These are phyloP conservation scores for Amanita inopinata DNA, from an alignment of 768 basidiomycete species.

Conservation along the genomic window DNA sequence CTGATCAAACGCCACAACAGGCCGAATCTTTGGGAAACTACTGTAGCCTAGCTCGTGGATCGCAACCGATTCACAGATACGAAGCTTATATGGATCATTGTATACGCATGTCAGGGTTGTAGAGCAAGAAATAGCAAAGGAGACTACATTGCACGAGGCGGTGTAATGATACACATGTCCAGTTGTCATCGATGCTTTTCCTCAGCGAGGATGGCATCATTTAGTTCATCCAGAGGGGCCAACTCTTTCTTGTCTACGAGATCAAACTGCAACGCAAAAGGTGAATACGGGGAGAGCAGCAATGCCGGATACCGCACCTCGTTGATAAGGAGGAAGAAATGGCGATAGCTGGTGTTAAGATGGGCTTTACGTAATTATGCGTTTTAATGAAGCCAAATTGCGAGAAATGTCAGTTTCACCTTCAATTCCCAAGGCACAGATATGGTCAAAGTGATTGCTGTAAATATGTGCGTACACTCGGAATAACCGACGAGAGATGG, in stretches of 20 bases:
- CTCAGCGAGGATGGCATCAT: conserved; percentile 72
- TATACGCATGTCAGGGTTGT: too few relatives aligned
- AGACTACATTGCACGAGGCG: conserved; percentile 8
- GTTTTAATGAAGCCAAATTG: neutral
- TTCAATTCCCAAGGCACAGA: conserved; percentile 96
- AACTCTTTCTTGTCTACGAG: conserved; percentile 96
- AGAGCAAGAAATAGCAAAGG: too few relatives aligned
- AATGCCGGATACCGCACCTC: conserved; percentile 50
- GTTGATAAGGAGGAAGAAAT: conserved; percentile 94
- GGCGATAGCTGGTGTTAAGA: conserved; percentile 95
- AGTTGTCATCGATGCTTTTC: conserved; percentile 31
- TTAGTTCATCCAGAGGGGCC: conserved; percentile 89
- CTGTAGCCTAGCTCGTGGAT: too few relatives aligned
- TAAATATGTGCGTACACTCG: conserved; percentile 98
- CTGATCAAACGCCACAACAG: too few relatives aligned
- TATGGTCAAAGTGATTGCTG: conserved; percentile 98
- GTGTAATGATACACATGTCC: neutral
- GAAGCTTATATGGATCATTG: too few relatives aligned
- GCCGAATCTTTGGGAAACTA: too few relatives aligned
- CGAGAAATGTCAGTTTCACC: conserved; percentile 36
- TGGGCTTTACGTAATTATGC: conserved; percentile 53
- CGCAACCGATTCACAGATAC: too few relatives aligned
- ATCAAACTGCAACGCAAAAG: conserved; percentile 52
- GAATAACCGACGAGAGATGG: conserved; percentile 87
- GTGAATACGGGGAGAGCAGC: neutral